Conservation (phyloP, 495 filamentous ascomycete genomes). For the Aspergillus funiculosus region DNA sequence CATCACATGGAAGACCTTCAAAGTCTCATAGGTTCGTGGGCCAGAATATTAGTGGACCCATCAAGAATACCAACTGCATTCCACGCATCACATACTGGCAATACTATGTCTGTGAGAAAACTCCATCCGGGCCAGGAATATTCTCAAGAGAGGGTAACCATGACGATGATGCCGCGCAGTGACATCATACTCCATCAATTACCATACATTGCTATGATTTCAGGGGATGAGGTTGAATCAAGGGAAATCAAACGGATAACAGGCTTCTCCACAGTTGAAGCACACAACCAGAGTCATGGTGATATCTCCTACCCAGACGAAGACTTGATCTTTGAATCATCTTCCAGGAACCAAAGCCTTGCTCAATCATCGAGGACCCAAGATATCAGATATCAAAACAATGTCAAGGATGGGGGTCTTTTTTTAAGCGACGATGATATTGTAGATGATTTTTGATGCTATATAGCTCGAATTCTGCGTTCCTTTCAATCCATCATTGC, state of each 20-base stretch:
- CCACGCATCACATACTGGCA: conserved; percentile 35
- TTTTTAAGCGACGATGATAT: conserved; percentile 95
- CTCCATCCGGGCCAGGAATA: no score
- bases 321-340: background rate
- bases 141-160: no score
- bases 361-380: background rate
- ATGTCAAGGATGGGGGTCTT: conserved; percentile 47
- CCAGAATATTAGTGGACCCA: conserved; percentile 34
- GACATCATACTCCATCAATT: conserved; percentile 78
- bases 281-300: conserved; percentile 36
- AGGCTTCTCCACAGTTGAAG: conserved; percentile 47
- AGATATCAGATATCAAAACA: background rate
- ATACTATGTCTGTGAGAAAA: no score
- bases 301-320: background rate
- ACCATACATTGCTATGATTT: conserved; percentile 73
- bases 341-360: background rate
- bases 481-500: no score
- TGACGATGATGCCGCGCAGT: conserved; percentile 54
- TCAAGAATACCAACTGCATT: conserved; percentile 21
- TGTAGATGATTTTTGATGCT: conserved; percentile 56
- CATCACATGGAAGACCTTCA: conserved; percentile 71
- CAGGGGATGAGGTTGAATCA: conserved; percentile 19
- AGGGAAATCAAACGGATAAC: conserved; percentile 65
- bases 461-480: no score
- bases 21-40: conserved; percentile 62